Base-by-base conservation (phyloP, 768 basidiomycete species). In the Pilatotrama ljubarskyi region DNA sequence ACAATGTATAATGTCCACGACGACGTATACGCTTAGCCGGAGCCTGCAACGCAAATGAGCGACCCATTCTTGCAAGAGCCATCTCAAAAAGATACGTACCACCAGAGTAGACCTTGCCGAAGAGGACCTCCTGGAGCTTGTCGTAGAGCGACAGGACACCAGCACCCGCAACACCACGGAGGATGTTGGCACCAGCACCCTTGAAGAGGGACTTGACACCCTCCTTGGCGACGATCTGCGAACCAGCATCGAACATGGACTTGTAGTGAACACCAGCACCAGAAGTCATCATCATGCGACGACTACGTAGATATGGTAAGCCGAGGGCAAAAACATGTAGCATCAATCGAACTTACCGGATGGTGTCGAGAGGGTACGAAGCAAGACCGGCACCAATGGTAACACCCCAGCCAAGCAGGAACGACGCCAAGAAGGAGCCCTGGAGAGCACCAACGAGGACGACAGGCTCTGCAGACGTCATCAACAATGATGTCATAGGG, bases 221-320 rank as follows among this genome's bases (percentile, higher is more conserved):
- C 82, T 99, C 97, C 84, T 96, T 96, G 73, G 87, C 87, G 69
- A 98, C 71, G 73, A 99, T 98, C 79, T 97, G 93, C 29, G 90
- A 84, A 62, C 87, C 93, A 73, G 95, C 95, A 72, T 98, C 95
- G 76, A 96, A 90, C 95, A 98, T 98, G 68, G 91, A 93, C 84
- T 95, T 96, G 89, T 98, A 98, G 88, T 98, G 95, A 62, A 90
- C 86, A 70, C 85, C 84, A 70, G 86, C 89, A 69, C 96, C 97
- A 22, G 96, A 98, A 37, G 97, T 98, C 96, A 98, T 98, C 97
- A 99, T 99, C 97, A 99, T 99, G 69, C 97, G 94, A 89, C 97
- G 95, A 89, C 96, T 95, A 69, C n/a, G 13, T 1, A 40, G 7
- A 5, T 17, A 58, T 35, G n/a, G 24, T 32, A n/a, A 57, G 25